Base-by-base conservation (phyloP, 2,329 filamentous ascomycete genomes). In the Colletotrichum acutatum region DNA sequence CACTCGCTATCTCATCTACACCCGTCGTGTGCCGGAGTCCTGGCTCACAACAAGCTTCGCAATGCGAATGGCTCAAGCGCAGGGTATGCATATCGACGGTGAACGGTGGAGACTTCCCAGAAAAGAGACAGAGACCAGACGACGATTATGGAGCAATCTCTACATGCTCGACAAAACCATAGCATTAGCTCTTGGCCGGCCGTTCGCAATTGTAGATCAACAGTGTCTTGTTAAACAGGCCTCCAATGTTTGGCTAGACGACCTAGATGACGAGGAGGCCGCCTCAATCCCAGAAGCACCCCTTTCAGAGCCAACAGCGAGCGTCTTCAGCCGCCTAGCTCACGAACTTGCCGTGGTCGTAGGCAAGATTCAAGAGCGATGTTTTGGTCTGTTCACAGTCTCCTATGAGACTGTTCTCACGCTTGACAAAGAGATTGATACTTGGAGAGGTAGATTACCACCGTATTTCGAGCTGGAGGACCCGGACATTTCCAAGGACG, bases 31-130 rank as follows among this genome's bases (percentile, higher is more conserved):
- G 1, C 78, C 83, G 0, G 83, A 84, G 71, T 79, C 79, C 5
- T 85, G 83, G 83, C 78, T 85, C 1, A 85, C 83, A 1, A 80
- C 80, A 4, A 82, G 82, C 72, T 84, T 85, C 56, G 83, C 83
- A 1, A 82, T 84, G 75, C 81, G 83, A 16, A 83, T 84, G 80
- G 83, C 83, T 5, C 82, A 84, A 69, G 83, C 82, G 0, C 83
- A 85, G 64, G 83, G 83, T 0, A 84, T 84, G 78, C 83, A 85
- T 66, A 82, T 84, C 26, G 83, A 85, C 71, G 83, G 83, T 8
- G 81, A 82, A 68, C 77, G 80, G 19, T 84, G 82, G 82, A 75
- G 80, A 9, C 74, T 85, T 11, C 78, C 82, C 0, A 77, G 78
- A 5, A 81, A 82, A 57, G 80, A 80, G 52, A 80, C 80, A 0